Evolutionary conservation across 345 rosid genomes (phyloP).

Genomic region (Hibiscus syriacus): DNA sequence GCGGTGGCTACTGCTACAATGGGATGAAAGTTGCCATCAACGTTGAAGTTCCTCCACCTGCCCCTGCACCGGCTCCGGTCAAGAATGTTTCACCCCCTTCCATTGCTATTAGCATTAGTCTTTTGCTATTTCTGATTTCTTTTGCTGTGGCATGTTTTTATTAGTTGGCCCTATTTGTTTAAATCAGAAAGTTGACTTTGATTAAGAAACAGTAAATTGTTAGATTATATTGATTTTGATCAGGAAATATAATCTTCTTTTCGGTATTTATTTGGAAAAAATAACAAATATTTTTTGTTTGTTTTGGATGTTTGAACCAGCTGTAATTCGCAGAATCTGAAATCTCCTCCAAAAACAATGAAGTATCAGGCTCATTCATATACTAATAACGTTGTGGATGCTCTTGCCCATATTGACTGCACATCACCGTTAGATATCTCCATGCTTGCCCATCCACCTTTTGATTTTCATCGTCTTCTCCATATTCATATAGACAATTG

Average conservation of each 20-base stretch:
- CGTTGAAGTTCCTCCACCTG: conserved; percentile 11
- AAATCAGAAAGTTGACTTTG: background rate
- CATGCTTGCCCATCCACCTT: too few relatives aligned
- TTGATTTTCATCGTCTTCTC: too few relatives aligned
- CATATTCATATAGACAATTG: too few relatives aligned
- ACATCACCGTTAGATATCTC: too few relatives aligned
- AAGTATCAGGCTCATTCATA: too few relatives aligned
- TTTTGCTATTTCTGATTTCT: background rate
- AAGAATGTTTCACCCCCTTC: background rate
- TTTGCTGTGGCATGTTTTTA: background rate
- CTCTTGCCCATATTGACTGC: too few relatives aligned
- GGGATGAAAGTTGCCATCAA: conserved; percentile 46
- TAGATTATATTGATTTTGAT: background rate
- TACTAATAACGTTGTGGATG: too few relatives aligned
- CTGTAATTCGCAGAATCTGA: too few relatives aligned
- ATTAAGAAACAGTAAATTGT: background rate
- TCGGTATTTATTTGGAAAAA: too few relatives aligned
- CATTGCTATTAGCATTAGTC: background rate
- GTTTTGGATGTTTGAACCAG: too few relatives aligned
- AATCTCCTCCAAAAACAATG: too few relatives aligned
- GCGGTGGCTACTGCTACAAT: conserved; percentile 52
- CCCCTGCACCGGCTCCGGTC: conserved; percentile 14
- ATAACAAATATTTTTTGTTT: too few relatives aligned
- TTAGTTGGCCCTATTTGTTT: background rate
- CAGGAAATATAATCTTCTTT: background rate